Conservation (phyloP, 2,329 filamentous ascomycete genomes). For the Neofusicoccum parvum region DNA sequence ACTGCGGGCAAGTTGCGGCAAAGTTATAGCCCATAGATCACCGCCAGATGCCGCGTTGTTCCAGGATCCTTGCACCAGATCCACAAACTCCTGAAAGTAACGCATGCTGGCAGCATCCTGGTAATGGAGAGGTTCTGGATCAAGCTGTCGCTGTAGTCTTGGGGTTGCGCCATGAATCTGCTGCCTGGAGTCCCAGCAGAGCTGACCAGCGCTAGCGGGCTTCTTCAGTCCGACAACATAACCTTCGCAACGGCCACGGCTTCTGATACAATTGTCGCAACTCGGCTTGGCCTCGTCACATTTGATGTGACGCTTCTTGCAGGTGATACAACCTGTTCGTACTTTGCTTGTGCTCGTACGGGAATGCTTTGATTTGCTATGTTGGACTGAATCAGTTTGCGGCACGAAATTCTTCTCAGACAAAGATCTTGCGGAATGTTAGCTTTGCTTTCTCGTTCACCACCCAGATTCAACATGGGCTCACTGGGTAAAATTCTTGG, state of each 20-base stretch:
- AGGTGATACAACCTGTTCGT: not conserved
- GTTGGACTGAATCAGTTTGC: not conserved
- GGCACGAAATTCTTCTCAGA: no score
- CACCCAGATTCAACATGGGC: no score
- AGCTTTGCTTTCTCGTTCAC: no score
- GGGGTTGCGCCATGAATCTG: not conserved
- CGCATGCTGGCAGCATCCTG: not conserved
- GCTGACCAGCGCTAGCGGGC: not conserved
- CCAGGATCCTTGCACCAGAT: not conserved
- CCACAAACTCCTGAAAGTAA: conserved; percentile 2
- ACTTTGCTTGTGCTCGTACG: not conserved
- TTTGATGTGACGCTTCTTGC: conserved; percentile 16
- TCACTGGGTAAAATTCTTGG: no score
- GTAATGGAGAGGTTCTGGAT: not conserved
- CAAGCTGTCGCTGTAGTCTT: not conserved
- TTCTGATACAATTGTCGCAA: conserved; percentile 25
- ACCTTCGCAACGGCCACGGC: not conserved
- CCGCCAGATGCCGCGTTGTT: not conserved
- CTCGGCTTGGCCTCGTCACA: conserved; percentile 28
- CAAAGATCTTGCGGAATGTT: no score
- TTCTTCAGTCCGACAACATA: not conserved
- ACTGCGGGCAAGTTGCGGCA: not conserved
- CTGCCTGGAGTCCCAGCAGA: not conserved
- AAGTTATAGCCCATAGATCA: not conserved
- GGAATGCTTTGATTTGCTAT: not conserved